phyloP scores from a whole-genome alignment of 371 early-diverging fungal genomes.

The Mortierella sp. region DNA sequence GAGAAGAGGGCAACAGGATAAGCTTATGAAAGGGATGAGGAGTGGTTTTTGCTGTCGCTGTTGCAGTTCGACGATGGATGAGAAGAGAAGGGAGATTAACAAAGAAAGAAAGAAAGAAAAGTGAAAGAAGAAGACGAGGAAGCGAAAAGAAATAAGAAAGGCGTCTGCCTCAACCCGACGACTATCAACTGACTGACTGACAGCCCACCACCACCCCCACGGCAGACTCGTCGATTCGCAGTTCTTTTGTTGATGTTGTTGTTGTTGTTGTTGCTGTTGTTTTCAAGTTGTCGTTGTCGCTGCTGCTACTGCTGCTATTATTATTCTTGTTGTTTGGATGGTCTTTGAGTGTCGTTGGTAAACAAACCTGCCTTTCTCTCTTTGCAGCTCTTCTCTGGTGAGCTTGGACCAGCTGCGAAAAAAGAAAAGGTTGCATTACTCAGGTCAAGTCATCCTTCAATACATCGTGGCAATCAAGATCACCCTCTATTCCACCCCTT shows the following conservation, averaged over 20 bases:
- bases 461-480: no score
- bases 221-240: neutral
- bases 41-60: neutral
- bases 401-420: neutral
- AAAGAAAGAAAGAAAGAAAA: neutral
- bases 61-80: neutral
- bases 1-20: neutral
- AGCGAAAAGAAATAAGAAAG: neutral
- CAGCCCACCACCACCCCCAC: neutral
- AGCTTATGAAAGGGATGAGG: neutral
- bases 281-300: neutral
- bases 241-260: neutral
- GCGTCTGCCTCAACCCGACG: neutral
- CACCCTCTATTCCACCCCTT: no score
- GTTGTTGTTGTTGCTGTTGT: neutral
- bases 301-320: neutral
- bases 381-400: neutral
- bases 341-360: no score
- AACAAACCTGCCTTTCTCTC: neutral
- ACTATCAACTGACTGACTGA: neutral
- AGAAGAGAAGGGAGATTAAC: neutral
- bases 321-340: no score
- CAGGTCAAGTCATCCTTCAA: neutral
- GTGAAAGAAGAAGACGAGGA: neutral
- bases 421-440: no score